phyloP scores from a whole-genome alignment of 805 yeast species.

The Sugiyamaella lignohabitans region DNA sequence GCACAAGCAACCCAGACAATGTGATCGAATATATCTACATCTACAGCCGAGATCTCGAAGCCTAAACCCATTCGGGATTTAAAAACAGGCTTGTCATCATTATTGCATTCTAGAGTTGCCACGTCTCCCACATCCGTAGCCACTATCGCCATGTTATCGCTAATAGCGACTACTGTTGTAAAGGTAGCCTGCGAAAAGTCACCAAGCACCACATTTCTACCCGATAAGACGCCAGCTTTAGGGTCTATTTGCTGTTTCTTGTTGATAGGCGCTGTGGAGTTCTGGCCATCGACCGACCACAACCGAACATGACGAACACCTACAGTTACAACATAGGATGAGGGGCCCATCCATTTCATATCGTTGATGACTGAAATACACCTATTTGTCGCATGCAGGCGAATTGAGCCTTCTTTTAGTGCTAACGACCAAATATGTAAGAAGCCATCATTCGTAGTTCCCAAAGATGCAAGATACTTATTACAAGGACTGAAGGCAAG shows the following conservation, averaged over 20 bases:
- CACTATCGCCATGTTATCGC: conserved; percentile 26
- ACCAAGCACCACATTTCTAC: conserved; percentile 55
- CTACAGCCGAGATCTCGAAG: conserved; percentile 20
- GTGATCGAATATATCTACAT: conserved; percentile 30
- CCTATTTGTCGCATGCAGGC: conserved; percentile 47
- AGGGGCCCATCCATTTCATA: conserved; percentile 50
- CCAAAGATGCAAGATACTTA: conserved; percentile 50
- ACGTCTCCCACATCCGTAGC: conserved; percentile 27
- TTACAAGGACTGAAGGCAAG: conserved; percentile 56
- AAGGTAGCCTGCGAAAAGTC: conserved; percentile 45
- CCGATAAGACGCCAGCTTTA: conserved; percentile 37
- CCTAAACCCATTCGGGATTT: conserved; percentile 13
- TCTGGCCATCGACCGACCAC: conserved; percentile 42
- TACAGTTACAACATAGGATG: conserved; percentile 43
- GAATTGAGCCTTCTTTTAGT: conserved; percentile 26
- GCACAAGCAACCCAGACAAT: conserved; percentile 37
- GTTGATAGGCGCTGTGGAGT: too few relatives aligned
- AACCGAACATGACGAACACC: conserved; percentile 58
- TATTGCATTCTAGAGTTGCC: conserved; percentile 15
- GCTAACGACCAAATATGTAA: conserved; percentile 52
- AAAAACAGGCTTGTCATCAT: conserved; percentile 11
- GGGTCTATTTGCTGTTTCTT: conserved; percentile 16
- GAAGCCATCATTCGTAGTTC: conserved; percentile 64
- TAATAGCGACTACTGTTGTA: conserved; percentile 35
- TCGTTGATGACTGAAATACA: conserved; percentile 56